Evolutionary conservation across 257 asterid genomes (phyloP), one percentile per base, ranked within the genome.

Genomic region (Osmanthus fragrans): DNA sequence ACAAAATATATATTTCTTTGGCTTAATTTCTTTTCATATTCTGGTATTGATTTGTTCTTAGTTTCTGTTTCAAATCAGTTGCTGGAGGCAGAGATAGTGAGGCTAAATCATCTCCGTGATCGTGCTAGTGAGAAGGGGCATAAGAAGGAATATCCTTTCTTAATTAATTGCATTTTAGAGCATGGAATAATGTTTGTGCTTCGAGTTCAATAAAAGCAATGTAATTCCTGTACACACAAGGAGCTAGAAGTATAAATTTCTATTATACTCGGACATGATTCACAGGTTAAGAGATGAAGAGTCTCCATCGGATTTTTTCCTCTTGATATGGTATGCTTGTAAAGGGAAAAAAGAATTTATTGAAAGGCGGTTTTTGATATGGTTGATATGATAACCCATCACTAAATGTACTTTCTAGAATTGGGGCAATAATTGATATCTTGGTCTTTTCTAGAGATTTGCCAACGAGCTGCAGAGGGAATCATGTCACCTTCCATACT

Each of bases 121-220:
- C 91, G 83, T 83, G 91, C 94, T 54, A 86, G 87, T 37, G 92
- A 90, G 88, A 88, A 86, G 77, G 94, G 92, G 77, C 86, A 75
- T 72, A 76, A 83, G 83, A 88, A 85, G 72, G 88, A 87, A 87
- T 87, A 86, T 86, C 92, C 99, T 96, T 87, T 93, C 67, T 56
- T 60, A 66, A 42, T 58, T 40, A 42, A 76, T 65, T 56, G 12
- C 65, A 64, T 68, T 47, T 67, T 64, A 33, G 39, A 37, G 70
- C 58, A 8, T 79, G 42, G 36, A 40, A 0, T 58, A 29, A 65
- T 37, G 64, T 68, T 75, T 76, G 33, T 73, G 47, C 33, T 36
- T 25, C 37, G 30, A 70, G 64, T 72, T 64, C 51, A 13, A 27
- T 16, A 21, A 68, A 71, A 65, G 45, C 47, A 71, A 39, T 40